phyloP scores from a whole-genome alignment of 306 rosid species.

The Hippophae tibetana region DNA sequence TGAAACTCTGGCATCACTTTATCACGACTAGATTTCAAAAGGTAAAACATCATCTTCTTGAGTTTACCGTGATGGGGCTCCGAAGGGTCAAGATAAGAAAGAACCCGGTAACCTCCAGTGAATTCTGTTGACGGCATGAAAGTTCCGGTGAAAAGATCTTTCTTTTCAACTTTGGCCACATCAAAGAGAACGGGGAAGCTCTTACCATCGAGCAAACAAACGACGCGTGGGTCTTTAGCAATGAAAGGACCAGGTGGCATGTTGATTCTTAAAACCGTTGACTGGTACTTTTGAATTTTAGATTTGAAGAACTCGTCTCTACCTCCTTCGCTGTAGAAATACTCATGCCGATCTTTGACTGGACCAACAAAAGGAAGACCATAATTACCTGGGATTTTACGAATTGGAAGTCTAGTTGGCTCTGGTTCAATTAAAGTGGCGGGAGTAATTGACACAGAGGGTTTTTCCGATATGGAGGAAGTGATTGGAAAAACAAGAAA shows the following conservation, averaged over 20 bases:
- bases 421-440: constrained; percentile 13
- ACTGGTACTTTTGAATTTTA: constrained; percentile 42
- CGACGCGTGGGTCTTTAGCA: constrained; percentile 42
- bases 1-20: constrained; percentile 61
- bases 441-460: constrained; percentile 18
- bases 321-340: constrained; percentile 82
- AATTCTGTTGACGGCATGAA: constrained; percentile 69
- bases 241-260: constrained; percentile 87
- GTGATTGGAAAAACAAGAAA: constrained; percentile 15
- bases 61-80: constrained; percentile 64
- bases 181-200: constrained; percentile 78
- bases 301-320: constrained; percentile 53
- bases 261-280: constrained; percentile 74
- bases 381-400: constrained; percentile 60
- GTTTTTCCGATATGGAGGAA: constrained; percentile 44
- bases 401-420: constrained; percentile 31
- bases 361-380: constrained; percentile 71
- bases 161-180: constrained; percentile 59
- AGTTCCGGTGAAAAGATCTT: constrained; percentile 72
- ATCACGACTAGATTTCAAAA: constrained; percentile 46
- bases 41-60: constrained; percentile 54
- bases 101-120: constrained; percentile 80
- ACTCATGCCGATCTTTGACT: constrained; percentile 55
- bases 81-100: constrained; percentile 87
- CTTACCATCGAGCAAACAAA: constrained; percentile 72